phyloP scores from a whole-genome alignment of 2,329 filamentous ascomycete species.

The Ophiocordyceps robertsii region DNA sequence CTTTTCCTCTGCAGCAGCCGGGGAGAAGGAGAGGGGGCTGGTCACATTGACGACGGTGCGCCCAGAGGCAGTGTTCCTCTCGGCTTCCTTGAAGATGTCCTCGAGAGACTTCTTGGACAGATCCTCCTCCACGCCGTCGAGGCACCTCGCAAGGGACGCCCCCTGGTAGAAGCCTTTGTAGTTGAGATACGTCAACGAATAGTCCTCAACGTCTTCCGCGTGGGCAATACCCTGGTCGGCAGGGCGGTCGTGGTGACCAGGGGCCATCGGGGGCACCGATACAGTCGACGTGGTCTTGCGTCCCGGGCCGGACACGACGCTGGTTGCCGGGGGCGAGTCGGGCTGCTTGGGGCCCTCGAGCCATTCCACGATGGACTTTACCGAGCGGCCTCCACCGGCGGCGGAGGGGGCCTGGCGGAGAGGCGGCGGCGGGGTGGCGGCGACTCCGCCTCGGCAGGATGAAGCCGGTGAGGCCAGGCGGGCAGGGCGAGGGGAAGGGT shows the following conservation, averaged over 20 bases:
- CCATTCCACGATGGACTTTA: slow-evolving; percentile 18
- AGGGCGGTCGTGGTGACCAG: no score
- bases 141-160: slow-evolving; percentile 15
- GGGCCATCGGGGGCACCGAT: not conserved
- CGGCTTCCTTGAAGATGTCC: slow-evolving; percentile 1
- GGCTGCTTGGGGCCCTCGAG: slow-evolving; percentile 11
- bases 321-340: not conserved
- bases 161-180: slow-evolving; percentile 18
- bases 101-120: slow-evolving; percentile 1
- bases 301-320: not conserved
- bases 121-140: slow-evolving; percentile 9
- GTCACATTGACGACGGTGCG: not conserved
- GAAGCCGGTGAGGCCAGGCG: not conserved
- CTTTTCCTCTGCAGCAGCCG: not conserved
- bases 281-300: not conserved
- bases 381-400: slow-evolving; percentile 7
- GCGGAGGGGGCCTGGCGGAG: not conserved
- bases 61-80: not conserved
- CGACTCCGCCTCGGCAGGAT: not conserved
- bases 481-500: no score
- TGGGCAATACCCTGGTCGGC: not conserved
- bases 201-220: slow-evolving; percentile 12
- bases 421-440: not conserved
- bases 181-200: slow-evolving; percentile 18
- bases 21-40: not conserved